Evolutionary conservation across 306 rosid genomes (phyloP).

Genomic region (Cucurbita ficifolia): DNA sequence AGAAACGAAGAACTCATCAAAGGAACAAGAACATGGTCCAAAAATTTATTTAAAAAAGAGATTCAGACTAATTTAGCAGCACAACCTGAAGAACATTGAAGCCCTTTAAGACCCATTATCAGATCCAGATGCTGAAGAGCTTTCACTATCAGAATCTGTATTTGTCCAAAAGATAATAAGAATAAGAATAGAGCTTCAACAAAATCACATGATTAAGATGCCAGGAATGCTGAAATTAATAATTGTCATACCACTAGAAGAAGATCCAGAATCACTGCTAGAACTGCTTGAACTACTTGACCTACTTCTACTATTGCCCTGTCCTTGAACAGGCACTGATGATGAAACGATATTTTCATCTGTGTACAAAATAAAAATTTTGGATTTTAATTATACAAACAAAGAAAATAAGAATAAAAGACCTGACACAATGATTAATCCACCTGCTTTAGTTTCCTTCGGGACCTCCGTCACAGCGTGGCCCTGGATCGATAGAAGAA

Average conservation of each 20-base stretch:
- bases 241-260: constrained; percentile 68
- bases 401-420: constrained; percentile 3
- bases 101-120: constrained; percentile 60
- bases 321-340: constrained; percentile 38
- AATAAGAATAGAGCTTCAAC: constrained; percentile 8
- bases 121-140: constrained; percentile 89
- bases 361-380: constrained; percentile 13
- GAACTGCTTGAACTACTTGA: constrained; percentile 95
- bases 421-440: not conserved
- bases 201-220: constrained; percentile 1
- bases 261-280: constrained; percentile 90
- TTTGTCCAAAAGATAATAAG: constrained; percentile 6
- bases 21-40: not conserved
- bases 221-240: not conserved
- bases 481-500: constrained; percentile 24
- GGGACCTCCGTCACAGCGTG: constrained; percentile 26
- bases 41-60: not conserved
- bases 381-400: not conserved
- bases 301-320: constrained; percentile 58
- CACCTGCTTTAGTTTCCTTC: constrained; percentile 47
- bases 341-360: constrained; percentile 40
- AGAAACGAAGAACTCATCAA: not conserved
- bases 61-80: not conserved
- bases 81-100: constrained; percentile 22
- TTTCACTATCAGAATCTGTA: constrained; percentile 89